Percentiles rank a stretch among this genome's conserved stretches.
phyloP scores from a whole-genome alignment of 441 rosid species.

The Gossypium trilobum region DNA sequence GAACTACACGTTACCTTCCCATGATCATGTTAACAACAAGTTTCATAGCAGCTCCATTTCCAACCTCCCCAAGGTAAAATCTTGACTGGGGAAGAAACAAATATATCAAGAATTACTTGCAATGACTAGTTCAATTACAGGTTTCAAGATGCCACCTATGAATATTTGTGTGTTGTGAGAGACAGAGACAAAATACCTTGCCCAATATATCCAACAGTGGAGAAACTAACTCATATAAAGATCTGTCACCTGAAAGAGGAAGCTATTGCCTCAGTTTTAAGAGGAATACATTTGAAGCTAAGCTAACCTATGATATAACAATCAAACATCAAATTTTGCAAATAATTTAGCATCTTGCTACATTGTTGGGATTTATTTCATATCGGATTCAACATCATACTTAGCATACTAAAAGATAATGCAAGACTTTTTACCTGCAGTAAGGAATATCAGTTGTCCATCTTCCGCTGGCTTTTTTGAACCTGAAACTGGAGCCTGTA shows the following conservation, averaged over 20 bases:
- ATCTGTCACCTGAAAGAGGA: slow-evolving; percentile 62
- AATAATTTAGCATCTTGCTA: background rate
- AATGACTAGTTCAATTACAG: background rate
- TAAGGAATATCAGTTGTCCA: slow-evolving; percentile 78
- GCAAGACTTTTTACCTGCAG: slow-evolving; percentile 48
- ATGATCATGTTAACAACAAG: slow-evolving; percentile 93
- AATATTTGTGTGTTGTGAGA: background rate
- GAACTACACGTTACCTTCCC: slow-evolving; percentile 57
- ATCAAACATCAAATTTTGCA: background rate
- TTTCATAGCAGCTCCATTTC: slow-evolving; percentile 95
- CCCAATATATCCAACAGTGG: slow-evolving; percentile 78
- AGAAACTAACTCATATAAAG: slow-evolving; percentile 53
- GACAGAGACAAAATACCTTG: slow-evolving; percentile 45
- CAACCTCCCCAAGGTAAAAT: slow-evolving; percentile 80
- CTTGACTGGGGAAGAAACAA: slow-evolving; percentile 49
- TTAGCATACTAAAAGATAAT: background rate
- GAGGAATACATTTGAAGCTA: background rate
- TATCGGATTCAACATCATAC: background rate
- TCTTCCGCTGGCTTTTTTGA: slow-evolving; percentile 95
- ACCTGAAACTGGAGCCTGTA: slow-evolving; percentile 91
- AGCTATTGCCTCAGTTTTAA: slow-evolving; percentile 17
- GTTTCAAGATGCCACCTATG: background rate
- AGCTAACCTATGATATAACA: background rate
- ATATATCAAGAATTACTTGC: background rate
- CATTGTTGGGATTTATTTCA: background rate